A percentile compares a stretch with the other conserved stretches of the same genome.
Conservation (phyloP, 2,329 filamentous ascomycete species). For the Colletotrichum sp. region DNA sequence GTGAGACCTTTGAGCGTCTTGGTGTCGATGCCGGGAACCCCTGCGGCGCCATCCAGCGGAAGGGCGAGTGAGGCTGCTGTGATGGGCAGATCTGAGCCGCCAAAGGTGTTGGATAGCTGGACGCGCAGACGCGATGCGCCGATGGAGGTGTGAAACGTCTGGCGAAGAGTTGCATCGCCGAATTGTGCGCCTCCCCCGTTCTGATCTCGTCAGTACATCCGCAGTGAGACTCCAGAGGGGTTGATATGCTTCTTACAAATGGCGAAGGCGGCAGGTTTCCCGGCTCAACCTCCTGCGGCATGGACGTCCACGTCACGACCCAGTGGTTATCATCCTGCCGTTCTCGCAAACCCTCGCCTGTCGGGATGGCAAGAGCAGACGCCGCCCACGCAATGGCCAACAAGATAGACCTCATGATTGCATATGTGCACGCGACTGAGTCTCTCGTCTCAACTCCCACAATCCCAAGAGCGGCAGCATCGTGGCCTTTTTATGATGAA, state of each 20-base stretch:
- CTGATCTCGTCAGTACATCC: conserved; percentile 13
- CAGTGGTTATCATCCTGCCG: conserved; percentile 50
- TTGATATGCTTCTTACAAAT: conserved; percentile 49
- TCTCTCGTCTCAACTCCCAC: neutral
- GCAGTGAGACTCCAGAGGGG: accelerated
- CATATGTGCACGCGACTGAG: neutral
- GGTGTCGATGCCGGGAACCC: conserved; percentile 55
- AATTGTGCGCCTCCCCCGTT: conserved; percentile 49
- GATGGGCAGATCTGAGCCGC: conserved; percentile 62
- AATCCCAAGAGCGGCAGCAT: neutral
- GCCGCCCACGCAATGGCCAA: neutral
- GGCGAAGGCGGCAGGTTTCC: conserved; percentile 64
- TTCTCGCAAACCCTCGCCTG: neutral
- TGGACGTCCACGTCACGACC: conserved; percentile 68
- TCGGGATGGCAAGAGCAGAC: neutral
- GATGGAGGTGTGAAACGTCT: conserved; percentile 66
- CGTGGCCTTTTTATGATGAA: neutral
- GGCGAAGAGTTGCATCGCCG: conserved; percentile 66
- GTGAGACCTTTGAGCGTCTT: conserved; percentile 57
- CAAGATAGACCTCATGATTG: neutral
- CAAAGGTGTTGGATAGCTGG: conserved; percentile 70
- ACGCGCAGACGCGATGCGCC: conserved; percentile 61
- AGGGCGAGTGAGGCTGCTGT: conserved; percentile 62
- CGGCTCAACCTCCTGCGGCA: conserved; percentile 69
- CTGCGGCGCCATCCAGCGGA: conserved; percentile 56